These are phyloP conservation scores for Talaromyces stipitatus DNA, from an alignment of 495 filamentous ascomycete genomes.

Conservation along the genomic window DNA sequence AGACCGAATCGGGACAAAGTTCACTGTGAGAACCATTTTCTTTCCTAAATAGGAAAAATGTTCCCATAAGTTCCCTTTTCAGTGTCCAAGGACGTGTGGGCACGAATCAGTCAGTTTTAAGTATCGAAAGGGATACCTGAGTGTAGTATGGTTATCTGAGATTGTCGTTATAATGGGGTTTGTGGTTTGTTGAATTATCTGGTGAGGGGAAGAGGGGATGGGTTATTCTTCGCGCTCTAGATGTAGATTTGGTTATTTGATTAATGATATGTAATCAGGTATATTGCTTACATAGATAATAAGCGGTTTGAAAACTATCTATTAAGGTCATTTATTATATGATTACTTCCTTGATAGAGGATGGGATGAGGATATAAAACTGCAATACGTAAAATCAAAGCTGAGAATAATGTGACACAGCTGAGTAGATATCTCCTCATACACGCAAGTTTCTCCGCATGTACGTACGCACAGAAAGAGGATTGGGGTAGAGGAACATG, in stretches of 20 bases:
- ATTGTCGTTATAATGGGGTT: too few species aligned
- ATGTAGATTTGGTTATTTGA: too few species aligned
- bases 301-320: too few species aligned
- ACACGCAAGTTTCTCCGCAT: not conserved
- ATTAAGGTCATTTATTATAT: too few species aligned
- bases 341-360: too few species aligned
- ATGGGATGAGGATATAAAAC: too few species aligned
- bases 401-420: too few species aligned
- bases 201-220: not conserved
- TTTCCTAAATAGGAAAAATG: slow-evolving; percentile 6
- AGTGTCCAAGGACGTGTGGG: not conserved
- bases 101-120: not conserved
- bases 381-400: too few species aligned
- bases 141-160: not conserved
- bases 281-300: too few species aligned
- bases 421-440: not conserved
- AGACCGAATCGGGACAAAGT: not conserved
- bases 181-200: not conserved
- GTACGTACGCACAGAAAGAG: not conserved
- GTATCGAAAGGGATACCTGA: not conserved
- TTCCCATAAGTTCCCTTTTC: not conserved
- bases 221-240: not conserved
- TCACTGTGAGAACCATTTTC: not conserved
- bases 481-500: not conserved
- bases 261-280: too few species aligned